Percentiles rank a stretch among this genome's conserved stretches.
Evolutionary conservation across 78 protist species (phyloP).

Genomic region (Dictyostelium capitatum): DNA sequence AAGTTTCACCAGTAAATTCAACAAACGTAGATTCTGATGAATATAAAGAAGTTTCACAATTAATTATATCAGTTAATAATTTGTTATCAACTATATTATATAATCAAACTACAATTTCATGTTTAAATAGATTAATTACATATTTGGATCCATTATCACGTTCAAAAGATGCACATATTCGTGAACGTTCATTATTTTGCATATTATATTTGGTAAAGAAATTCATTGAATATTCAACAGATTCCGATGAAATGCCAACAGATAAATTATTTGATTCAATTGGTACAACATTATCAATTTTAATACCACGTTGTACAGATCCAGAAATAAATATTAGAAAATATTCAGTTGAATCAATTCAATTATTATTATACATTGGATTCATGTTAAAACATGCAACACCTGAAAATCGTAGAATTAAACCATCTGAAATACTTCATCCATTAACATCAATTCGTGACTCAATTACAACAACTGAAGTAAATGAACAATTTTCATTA

Average conservation of each 20-base stretch:
- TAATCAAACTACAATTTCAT: constrained; percentile 48
- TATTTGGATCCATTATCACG: constrained; percentile 72
- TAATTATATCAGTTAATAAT: constrained; percentile 31
- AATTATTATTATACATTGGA: constrained; percentile 55
- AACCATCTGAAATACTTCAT: constrained; percentile 56
- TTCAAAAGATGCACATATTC: constrained; percentile 57
- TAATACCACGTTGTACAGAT: constrained; percentile 81
- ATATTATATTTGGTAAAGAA: constrained; percentile 68
- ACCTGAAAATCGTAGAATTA: constrained; percentile 51
- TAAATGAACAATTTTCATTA: constrained; percentile 80
- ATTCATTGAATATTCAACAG: constrained; percentile 55
- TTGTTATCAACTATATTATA: constrained; percentile 64
- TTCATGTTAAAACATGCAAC: constrained; percentile 52
- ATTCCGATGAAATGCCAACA: constrained; percentile 22
- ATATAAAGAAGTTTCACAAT: constrained; percentile 20
- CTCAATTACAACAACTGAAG: constrained; percentile 61
- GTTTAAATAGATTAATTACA: constrained; percentile 49
- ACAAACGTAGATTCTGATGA: constrained; percentile 2
- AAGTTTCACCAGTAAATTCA: not conserved
- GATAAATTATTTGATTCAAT: constrained; percentile 66
- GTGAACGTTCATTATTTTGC: constrained; percentile 72
- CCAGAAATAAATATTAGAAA: constrained; percentile 65
- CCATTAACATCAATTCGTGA: constrained; percentile 61
- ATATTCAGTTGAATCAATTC: constrained; percentile 67
- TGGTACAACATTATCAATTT: constrained; percentile 45